Base-by-base conservation (phyloP, 2,329 filamentous ascomycete species). In the Paramyrothecium roridum region DNA sequence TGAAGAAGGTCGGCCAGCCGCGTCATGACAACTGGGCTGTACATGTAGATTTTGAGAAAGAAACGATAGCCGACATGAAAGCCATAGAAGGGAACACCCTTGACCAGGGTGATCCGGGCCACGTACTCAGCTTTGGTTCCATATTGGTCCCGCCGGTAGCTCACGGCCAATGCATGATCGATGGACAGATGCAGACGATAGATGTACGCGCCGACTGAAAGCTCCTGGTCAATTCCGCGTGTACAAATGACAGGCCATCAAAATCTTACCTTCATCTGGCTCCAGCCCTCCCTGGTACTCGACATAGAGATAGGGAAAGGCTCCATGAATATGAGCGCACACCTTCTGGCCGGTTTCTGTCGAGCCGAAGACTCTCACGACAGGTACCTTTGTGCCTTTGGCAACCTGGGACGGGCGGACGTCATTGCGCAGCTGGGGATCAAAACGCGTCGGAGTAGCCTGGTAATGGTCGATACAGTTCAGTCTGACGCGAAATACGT, bases 391-490 rank as follows among this genome's bases (percentile, higher is more conserved):
- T 11, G 90, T 87, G 34, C 84, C 82, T 57, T 84, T 86, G 59
- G 80, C 76, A 57, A 82, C 74, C 64, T 86, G 81, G 20, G 80
- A 83, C 50, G 77, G 78, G 23, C 77, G 82, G 61, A 85, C 76
- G 69, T 85, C 83, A 62, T 84, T 85, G 58, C 88, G 85, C 61
- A 97, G 80, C 59, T 85, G 81, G 59, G 93, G 91, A 73, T 98
- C 93, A 70, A 95, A 88, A 62, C 82, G 81, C 52, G 91, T 90
- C 19, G 92, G 89, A 12, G 80, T 80, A 45, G 87, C 84, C 75
- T 96, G 92, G 72, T 98, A 99, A 71, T 95, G 88, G 74, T 99
- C 95, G 76, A 99, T 88, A 77, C 91, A 96, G 71, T 99, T 97
- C 68, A 99, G 79, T 65, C 93, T 89, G 69, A 99, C 86, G 64